Conservation (phyloP, 1,284 basidiomycete species). For the Cryptococcus jaspeensis region DNA sequence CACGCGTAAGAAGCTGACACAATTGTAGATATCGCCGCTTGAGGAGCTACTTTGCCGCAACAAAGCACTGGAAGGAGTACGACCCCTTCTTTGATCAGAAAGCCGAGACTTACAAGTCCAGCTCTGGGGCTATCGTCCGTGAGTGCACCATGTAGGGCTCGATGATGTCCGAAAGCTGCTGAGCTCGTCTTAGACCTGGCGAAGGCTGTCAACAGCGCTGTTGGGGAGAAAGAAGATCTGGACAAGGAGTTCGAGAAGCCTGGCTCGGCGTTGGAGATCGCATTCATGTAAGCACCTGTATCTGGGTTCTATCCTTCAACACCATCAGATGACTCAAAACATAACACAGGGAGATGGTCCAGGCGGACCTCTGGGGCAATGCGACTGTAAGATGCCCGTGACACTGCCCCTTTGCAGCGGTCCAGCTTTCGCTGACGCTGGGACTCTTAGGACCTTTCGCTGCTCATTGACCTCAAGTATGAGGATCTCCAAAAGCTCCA, state of each 20-base stretch:
- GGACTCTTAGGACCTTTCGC: constrained; percentile 44
- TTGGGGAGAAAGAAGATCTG: constrained; percentile 34
- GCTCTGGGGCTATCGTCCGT: constrained; percentile 75
- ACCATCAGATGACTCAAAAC: background rate
- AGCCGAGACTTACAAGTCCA: constrained; percentile 76
- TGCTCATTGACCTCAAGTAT: constrained; percentile 51
- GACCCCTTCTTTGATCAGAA: constrained; percentile 88
- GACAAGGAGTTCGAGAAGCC: constrained; percentile 28
- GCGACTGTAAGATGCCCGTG: constrained; percentile 36
- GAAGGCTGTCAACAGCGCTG: constrained; percentile 38
- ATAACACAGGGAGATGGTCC: constrained; percentile 48
- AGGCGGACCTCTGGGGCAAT: constrained; percentile 52
- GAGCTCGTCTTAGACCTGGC: constrained; percentile 36
- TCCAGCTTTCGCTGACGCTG: background rate
- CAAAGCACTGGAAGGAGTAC: constrained; percentile 69
- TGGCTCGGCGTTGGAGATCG: constrained; percentile 45
- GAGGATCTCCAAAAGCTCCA: constrained; percentile 83
- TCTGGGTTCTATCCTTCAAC: too few relatives aligned
- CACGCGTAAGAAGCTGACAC: background rate
- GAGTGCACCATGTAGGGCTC: constrained; percentile 19
- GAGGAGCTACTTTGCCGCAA: constrained; percentile 69
- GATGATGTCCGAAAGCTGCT: background rate
- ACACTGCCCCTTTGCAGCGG: background rate
- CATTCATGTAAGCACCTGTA: constrained; percentile 49
- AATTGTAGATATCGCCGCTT: constrained; percentile 76